Percentiles rank a stretch among this genome's conserved stretches.
Conservation (phyloP, 2,329 filamentous ascomycete species). For the Pseudogymnoascus sp. region DNA sequence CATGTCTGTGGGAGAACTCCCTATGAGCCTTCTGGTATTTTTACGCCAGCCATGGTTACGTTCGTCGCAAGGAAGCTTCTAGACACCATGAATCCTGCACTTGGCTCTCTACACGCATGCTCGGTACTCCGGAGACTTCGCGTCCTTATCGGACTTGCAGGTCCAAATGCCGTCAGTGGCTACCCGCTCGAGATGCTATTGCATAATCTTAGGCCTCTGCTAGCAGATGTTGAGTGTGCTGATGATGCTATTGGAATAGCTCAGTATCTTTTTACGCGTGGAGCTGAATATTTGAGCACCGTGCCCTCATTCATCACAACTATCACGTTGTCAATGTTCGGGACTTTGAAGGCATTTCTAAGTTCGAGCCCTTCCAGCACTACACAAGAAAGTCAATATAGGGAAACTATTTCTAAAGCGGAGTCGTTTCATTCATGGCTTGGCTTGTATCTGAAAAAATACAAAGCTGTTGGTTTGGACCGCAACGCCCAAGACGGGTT, state of each 20-base stretch:
- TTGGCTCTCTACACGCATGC: slow-evolving; percentile 81
- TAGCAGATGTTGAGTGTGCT: slow-evolving; percentile 78
- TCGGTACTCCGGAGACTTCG: slow-evolving; percentile 80
- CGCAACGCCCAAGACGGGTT: slow-evolving; percentile 44
- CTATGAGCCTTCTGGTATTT: slow-evolving; percentile 56
- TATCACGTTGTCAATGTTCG: slow-evolving; percentile 68
- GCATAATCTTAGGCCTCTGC: slow-evolving; percentile 66
- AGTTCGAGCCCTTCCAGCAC: slow-evolving; percentile 68
- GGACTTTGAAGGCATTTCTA: slow-evolving; percentile 69
- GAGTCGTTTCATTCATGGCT: slow-evolving; percentile 75
- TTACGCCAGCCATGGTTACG: slow-evolving; percentile 67
- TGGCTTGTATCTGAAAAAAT: slow-evolving; percentile 56
- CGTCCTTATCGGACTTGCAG: slow-evolving; percentile 71
- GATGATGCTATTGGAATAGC: slow-evolving; percentile 83
- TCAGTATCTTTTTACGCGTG: slow-evolving; percentile 70
- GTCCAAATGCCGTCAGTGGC: slow-evolving; percentile 59
- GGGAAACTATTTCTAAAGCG: slow-evolving; percentile 66
- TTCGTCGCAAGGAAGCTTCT: slow-evolving; percentile 70
- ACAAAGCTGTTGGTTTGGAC: slow-evolving; percentile 45
- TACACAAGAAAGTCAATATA: slow-evolving; percentile 77
- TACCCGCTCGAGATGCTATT: slow-evolving; percentile 90
- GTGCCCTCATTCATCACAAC: slow-evolving; percentile 72
- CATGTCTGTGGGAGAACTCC: slow-evolving; percentile 68
- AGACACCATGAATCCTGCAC: slow-evolving; percentile 69
- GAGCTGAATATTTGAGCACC: slow-evolving; percentile 53